Conservation (phyloP, 1,284 basidiomycete genomes). For the Peniophora sp. region DNA sequence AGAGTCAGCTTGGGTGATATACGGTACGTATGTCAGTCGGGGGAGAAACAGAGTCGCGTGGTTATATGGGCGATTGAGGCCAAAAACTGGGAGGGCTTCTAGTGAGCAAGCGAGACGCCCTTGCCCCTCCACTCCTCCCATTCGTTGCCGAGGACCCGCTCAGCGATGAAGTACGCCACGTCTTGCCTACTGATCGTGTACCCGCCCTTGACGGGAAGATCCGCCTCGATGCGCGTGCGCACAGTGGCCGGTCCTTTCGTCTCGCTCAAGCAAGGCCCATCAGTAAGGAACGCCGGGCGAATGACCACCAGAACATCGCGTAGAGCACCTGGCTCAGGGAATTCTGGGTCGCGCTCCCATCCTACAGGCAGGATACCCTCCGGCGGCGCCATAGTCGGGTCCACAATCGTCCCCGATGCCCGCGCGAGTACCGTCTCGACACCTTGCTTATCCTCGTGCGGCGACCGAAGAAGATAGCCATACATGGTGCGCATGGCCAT, state of each 20-base stretch:
- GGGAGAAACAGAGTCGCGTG: too few relatives aligned
- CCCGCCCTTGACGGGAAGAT: conserved; percentile 25
- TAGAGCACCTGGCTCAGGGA: conserved; percentile 32
- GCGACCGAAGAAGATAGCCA: conserved; percentile 26
- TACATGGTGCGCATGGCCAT: conserved; percentile 40
- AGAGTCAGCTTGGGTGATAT: too few relatives aligned
- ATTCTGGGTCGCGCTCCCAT: conserved; percentile 31
- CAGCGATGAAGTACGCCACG: conserved; percentile 56
- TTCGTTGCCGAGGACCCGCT: conserved; percentile 30
- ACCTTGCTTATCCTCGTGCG: conserved; percentile 53
- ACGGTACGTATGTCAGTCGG: too few relatives aligned
- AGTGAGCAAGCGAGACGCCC: conserved; percentile 26
- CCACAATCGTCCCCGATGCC: conserved; percentile 31
- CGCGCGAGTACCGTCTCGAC: conserved; percentile 40
- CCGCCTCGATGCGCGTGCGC: conserved; percentile 26
- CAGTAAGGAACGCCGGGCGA: conserved; percentile 47
- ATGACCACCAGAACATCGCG: conserved; percentile 41
- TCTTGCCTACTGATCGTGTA: conserved; percentile 58
- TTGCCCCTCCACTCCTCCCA: conserved; percentile 50
- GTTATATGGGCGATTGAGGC: too few relatives aligned
- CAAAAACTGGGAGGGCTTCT: too few relatives aligned
- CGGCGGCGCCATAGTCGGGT: conserved; percentile 15
- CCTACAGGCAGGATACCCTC: conserved; percentile 29
- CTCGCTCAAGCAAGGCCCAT: conserved; percentile 47
- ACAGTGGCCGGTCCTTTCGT: conserved; percentile 24